Evolutionary conservation across 1,139 yeast genomes (phyloP), one percentile per base, ranked within the genome.

Genomic region (Saccharomyces hybrid): DNA sequence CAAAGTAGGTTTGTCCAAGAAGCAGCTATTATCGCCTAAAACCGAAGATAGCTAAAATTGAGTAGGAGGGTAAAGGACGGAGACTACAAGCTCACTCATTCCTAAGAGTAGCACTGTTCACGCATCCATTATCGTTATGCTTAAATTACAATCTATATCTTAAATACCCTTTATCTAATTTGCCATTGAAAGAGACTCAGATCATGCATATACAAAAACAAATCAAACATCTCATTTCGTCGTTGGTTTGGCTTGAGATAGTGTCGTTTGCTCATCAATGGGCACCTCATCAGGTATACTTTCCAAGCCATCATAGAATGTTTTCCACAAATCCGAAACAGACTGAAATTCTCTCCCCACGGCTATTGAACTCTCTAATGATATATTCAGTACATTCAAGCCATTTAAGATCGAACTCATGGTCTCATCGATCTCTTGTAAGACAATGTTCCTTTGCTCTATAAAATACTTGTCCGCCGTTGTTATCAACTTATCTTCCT

Each of bases 271-370:
- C 27, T 48, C 53, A 7, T 48, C 52, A 1, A 49, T 51, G 41
- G 41, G 41, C 30, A 31, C 55, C 2, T 31, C 57, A 5, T 57
- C 61, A 13, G 51, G 49, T 13, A 54, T 32, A 31, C 60, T 55
- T 20, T 61, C 65, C 14, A 72, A 49, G 0, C 78, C 78, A 56
- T 75, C 75, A 58, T 80, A 79, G 58, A 79, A 79, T 42, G 72
- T 73, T 50, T 73, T 71, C 84, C 84, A 80, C 32, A 80, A 67
- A 25, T 69, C 69, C 1, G 82, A 72, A 13, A 79, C 80, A 32
- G 74, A 71, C 52, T 79, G 81, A 57, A 80, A 80, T 58, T 79
- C 83, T 59, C 76, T 76, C 1, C 84, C 83, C 5, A 80, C 81
- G 1, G 80, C 79, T 16, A 78, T 73, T 1, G 78, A 75, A 27